phyloP scores from a whole-genome alignment of 768 basidiomycete genomes.

The Leccinellum albellum region DNA sequence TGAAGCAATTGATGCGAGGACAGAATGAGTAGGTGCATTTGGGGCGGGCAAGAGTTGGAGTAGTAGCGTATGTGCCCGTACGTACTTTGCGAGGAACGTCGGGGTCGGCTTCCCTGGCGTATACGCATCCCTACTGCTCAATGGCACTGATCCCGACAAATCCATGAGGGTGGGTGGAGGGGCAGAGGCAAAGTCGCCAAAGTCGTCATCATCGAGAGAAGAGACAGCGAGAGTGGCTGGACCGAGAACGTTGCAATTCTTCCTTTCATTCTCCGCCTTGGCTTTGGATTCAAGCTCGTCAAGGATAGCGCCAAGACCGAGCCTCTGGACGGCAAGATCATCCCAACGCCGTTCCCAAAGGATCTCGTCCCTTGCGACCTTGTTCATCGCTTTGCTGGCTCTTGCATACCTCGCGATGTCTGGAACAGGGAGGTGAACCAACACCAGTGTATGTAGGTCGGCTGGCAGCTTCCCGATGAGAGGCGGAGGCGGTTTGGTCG shows the following conservation, averaged over 20 bases:
- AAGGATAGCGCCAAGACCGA: slow-evolving; percentile 45
- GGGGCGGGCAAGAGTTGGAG: slow-evolving; percentile 57
- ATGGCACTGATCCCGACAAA: slow-evolving; percentile 9
- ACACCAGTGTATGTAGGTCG: slow-evolving; percentile 70
- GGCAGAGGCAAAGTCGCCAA: slow-evolving; percentile 77
- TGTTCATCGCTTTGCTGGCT: slow-evolving; percentile 58
- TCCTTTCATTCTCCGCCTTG: slow-evolving; percentile 33
- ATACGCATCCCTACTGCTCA: slow-evolving; percentile 15
- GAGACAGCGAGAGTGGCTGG: slow-evolving; percentile 59
- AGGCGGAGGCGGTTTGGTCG: slow-evolving; percentile 26
- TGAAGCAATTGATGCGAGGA: slow-evolving; percentile 47
- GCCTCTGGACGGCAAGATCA: slow-evolving; percentile 49
- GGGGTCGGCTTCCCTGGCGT: slow-evolving; percentile 22
- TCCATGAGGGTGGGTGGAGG: slow-evolving; percentile 18
- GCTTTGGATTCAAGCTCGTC: slow-evolving; percentile 53
- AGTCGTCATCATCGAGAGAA: slow-evolving; percentile 66
- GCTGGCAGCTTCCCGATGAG: slow-evolving; percentile 77
- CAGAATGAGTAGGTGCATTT: slow-evolving; percentile 58
- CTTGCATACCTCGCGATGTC: slow-evolving; percentile 77
- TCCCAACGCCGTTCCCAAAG: slow-evolving; percentile 78
- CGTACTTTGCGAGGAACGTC: slow-evolving; percentile 54
- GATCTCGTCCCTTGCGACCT: slow-evolving; percentile 63
- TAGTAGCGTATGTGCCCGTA: slow-evolving; percentile 62
- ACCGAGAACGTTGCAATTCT: slow-evolving; percentile 36
- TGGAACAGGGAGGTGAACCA: slow-evolving; percentile 71